These are phyloP conservation scores for Taphrina flavorubra DNA, from an alignment of 1,139 yeast species.

Conservation along the genomic window DNA sequence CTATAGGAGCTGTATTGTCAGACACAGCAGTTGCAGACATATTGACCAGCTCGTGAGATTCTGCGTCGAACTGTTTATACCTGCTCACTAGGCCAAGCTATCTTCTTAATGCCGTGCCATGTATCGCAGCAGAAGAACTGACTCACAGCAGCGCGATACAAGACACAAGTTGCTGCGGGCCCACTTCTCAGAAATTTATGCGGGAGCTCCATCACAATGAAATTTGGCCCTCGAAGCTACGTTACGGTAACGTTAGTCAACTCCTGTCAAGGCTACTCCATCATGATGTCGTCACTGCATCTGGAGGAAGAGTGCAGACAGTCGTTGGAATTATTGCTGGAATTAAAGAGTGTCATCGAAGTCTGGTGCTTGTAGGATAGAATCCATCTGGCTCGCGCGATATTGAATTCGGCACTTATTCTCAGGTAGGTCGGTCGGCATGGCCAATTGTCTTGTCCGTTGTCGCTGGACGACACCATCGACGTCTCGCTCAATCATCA, in stretches of 20 bases:
- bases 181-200: slow-evolving; percentile 17
- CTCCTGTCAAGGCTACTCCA: too few relatives aligned
- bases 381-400: too few relatives aligned
- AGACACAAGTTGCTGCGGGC: background rate
- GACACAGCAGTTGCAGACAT: slow-evolving; percentile 38
- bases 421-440: background rate
- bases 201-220: slow-evolving; percentile 12
- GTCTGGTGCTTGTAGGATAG: too few relatives aligned
- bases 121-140: background rate
- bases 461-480: background rate
- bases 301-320: too few relatives aligned
- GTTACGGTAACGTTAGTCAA: too few relatives aligned
- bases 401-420: too few relatives aligned
- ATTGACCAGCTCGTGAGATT: background rate
- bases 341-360: too few relatives aligned
- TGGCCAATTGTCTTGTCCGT: slow-evolving; percentile 21
- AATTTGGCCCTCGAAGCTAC: background rate
- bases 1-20: slow-evolving; percentile 32
- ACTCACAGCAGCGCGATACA: background rate
- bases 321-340: too few relatives aligned
- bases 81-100: background rate
- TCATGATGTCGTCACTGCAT: too few relatives aligned
- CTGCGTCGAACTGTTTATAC: background rate
- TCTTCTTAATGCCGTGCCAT: background rate
- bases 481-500: slow-evolving; percentile 11